Evolutionary conservation across 345 rosid genomes (phyloP), one percentile per base, ranked within the genome.

Genomic region (Ricinus communis): DNA sequence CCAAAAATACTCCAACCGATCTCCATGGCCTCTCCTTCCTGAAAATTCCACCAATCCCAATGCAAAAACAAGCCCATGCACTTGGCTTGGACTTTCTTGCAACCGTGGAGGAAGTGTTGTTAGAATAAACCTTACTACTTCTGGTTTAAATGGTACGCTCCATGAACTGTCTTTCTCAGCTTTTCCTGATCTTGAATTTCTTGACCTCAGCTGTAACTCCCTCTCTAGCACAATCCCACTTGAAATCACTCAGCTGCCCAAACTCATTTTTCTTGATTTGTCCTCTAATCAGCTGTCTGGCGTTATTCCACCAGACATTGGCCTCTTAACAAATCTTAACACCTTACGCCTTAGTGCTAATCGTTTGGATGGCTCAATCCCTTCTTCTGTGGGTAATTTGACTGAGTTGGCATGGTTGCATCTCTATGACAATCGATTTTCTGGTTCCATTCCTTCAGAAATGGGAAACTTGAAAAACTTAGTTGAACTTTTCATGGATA

Each of bases 361-460:
- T 33, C 25, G 38, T 13, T 50, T 76, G 6, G 65, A 40, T 66
- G 75, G 76, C 18, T 73, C 75, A 5, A 69, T 80, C n/a, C 80
- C 80, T 52, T 10, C 64, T 58, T 75, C 69, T n/a, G 4, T 80
- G 3, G 69, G 69, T 5, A 65, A 76, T 58, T 30, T 61, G 31
- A 59, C 52, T 18, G 40, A 40, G 8, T 10, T 67, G 43, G 21
- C 13, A n/a, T n/a, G 3, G 38, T 40, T 68, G 40, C 61, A 13
- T 51, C 54, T 67, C n/a, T 28, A 38, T 16, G 6, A 40, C 1
- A 74, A 61, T 49, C 8, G 4, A 3, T 54, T 59, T 24, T 67
- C 62, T 15, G 72, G 56, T 67, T 53, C 62, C 9, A 64, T 74
- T 46, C 80, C 82, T 24, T 47, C 55, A 13, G 74, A 75, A 59